Conservation (phyloP, 148 eudicot genomes). For the Vaccinium macrocarpon region DNA sequence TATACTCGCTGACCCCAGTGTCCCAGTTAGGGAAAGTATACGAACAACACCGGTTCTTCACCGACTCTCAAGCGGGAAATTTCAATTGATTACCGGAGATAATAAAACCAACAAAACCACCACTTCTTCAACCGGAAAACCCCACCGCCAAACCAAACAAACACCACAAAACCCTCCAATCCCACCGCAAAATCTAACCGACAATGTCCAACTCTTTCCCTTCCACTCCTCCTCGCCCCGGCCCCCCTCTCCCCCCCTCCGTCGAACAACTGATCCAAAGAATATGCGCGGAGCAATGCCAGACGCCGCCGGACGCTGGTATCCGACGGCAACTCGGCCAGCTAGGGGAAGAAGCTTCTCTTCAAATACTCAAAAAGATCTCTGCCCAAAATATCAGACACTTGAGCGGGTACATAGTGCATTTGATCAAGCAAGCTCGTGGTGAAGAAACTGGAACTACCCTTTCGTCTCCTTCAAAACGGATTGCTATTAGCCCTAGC, state of each 20-base stretch:
- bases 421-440: neutral
- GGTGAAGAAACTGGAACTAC: neutral
- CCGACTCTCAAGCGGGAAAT: no score
- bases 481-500: neutral
- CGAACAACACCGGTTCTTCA: no score
- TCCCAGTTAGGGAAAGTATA: no score
- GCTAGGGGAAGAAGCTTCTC: constrained; percentile 10
- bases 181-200: neutral
- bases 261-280: neutral
- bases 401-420: neutral
- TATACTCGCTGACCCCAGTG: no score
- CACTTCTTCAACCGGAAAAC: no score
- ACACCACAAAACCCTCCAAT: no score
- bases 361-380: neutral
- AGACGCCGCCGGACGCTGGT: neutral
- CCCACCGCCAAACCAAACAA: neutral
- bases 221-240: neutral
- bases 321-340: neutral
- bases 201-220: neutral
- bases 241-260: neutral
- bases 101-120: no score
- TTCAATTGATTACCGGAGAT: no score
- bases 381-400: neutral
- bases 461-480: neutral
- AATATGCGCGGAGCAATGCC: neutral